phyloP scores from a whole-genome alignment of 1,284 basidiomycete species.

The Moniliophthora roreri region DNA sequence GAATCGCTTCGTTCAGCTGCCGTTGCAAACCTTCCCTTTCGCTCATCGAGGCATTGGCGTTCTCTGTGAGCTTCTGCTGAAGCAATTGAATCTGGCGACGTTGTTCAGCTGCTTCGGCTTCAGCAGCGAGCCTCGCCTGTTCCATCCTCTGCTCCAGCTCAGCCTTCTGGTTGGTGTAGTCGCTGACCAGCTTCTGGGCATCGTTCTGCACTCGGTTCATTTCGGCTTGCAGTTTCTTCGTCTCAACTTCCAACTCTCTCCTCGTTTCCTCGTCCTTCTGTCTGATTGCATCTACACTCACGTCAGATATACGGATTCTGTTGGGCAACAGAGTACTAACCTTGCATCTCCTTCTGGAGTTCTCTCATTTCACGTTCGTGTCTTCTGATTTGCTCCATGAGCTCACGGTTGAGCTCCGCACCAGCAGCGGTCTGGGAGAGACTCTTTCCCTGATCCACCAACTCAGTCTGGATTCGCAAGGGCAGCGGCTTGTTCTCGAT shows the following conservation, averaged over 20 bases:
- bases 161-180: constrained; percentile 32
- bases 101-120: constrained; percentile 10
- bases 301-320: not conserved
- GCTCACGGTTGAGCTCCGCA: constrained; percentile 5
- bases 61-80: constrained; percentile 14
- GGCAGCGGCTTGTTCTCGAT: constrained; percentile 3
- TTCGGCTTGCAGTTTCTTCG: constrained; percentile 31
- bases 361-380: constrained; percentile 2
- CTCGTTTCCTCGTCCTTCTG: constrained; percentile 38
- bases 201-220: constrained; percentile 23
- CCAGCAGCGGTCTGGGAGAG: constrained; percentile 4
- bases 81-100: constrained; percentile 18
- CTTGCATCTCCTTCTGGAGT: constrained; percentile 4
- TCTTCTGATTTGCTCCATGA: constrained; percentile 7
- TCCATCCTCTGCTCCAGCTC: constrained; percentile 32
- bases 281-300: constrained; percentile 24
- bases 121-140: constrained; percentile 8
- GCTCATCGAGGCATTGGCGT: not conserved
- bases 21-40: constrained; percentile 2
- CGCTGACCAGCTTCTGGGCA: constrained; percentile 28
- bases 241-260: constrained; percentile 35
- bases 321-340: not conserved
- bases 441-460: constrained; percentile 6
- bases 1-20: constrained; percentile 15
- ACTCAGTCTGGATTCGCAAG: constrained; percentile 5